A percentile compares a stretch with the other conserved stretches of the same genome.
Evolutionary conservation across 2,329 filamentous ascomycete species (phyloP).

Genomic region (Paracoccidioides brasiliensis): DNA sequence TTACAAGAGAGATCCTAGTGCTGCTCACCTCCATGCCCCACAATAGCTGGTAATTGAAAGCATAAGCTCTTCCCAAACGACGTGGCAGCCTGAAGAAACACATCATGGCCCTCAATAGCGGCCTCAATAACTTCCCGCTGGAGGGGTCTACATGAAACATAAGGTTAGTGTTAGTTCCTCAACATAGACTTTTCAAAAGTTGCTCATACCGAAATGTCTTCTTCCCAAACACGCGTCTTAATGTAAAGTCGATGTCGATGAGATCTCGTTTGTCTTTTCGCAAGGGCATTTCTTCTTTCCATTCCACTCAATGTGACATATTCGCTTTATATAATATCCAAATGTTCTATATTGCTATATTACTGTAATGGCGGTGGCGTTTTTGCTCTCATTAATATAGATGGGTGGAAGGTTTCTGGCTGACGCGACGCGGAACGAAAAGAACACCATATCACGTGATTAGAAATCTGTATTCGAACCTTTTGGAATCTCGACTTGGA

Average conservation of each 20-base stretch:
- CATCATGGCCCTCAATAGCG: conserved; percentile 70
- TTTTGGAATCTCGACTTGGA: neutral
- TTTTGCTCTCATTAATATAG: neutral
- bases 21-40: conserved; percentile 66
- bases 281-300: conserved; percentile 17
- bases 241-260: conserved; percentile 58
- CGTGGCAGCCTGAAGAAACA: conserved; percentile 70
- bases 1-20: neutral
- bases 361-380: neutral
- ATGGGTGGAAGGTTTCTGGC: neutral
- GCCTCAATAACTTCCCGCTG: conserved; percentile 81
- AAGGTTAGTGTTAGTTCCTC: neutral
- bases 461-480: neutral
- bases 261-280: conserved; percentile 17
- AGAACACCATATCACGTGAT: conserved; percentile 19
- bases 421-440: neutral
- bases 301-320: neutral
- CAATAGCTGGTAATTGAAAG: conserved; percentile 85
- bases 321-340: neutral
- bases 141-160: conserved; percentile 46
- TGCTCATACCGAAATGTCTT: conserved; percentile 52
- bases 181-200: neutral
- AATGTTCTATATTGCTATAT: neutral
- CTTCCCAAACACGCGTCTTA: conserved; percentile 62
- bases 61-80: conserved; percentile 89